phyloP scores from a whole-genome alignment of 2,329 filamentous ascomycete genomes.

The Alternaria sp. region DNA sequence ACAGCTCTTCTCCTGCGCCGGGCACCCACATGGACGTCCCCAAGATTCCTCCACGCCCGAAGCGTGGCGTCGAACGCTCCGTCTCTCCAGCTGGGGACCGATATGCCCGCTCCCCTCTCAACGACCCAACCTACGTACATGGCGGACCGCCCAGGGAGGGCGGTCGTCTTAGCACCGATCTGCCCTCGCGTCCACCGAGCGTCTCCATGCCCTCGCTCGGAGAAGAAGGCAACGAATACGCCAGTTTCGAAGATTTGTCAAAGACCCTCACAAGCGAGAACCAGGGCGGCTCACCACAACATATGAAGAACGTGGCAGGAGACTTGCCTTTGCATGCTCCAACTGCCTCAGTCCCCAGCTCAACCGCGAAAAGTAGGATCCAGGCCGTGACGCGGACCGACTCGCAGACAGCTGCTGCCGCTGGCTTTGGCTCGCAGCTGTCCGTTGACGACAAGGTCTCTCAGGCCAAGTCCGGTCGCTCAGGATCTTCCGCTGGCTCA shows the following conservation, averaged over 20 bases:
- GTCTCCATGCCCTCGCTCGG: conserved; percentile 85
- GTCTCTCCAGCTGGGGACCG: conserved; percentile 78
- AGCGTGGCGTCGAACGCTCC: conserved; percentile 73
- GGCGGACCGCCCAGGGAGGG: conserved; percentile 46
- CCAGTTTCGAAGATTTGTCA: conserved; percentile 61
- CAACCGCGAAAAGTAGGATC: conserved; percentile 84
- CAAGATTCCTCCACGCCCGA: conserved; percentile 80
- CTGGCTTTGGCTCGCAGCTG: conserved; percentile 75
- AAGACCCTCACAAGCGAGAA: conserved; percentile 44
- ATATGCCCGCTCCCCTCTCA: conserved; percentile 86
- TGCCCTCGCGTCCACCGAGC: conserved; percentile 71
- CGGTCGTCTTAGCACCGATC: conserved; percentile 47
- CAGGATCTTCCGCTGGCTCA: conserved; percentile 49
- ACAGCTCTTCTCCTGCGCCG: conserved; percentile 51
- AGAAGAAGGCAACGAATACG: conserved; percentile 91
- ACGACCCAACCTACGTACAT: conserved; percentile 68
- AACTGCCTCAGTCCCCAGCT: conserved; percentile 81
- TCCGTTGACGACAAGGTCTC: conserved; percentile 42
- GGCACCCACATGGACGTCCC: conserved; percentile 65
- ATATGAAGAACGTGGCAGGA: conserved; percentile 79
- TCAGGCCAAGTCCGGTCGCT: conserved; percentile 35
- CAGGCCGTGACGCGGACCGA: conserved; percentile 88
- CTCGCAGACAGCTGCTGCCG: conserved; percentile 84
- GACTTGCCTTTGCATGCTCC: conserved; percentile 90
- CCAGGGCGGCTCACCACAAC: conserved; percentile 63